phyloP scores from a whole-genome alignment of 768 basidiomycete species.

The Chalciporus piperatus region DNA sequence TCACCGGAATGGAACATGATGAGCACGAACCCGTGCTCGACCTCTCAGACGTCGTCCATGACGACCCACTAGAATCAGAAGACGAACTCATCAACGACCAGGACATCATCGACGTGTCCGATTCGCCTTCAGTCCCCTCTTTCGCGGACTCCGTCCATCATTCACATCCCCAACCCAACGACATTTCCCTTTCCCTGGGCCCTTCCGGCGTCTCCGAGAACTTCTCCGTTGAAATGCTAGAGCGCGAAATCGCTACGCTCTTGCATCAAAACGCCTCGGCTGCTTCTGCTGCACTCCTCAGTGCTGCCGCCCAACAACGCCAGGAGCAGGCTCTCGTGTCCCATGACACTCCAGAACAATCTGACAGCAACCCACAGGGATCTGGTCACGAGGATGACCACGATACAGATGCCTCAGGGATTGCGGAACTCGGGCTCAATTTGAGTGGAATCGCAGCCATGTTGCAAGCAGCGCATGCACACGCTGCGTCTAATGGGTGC shows the following conservation, averaged over 20 bases:
- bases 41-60: constrained; percentile 83
- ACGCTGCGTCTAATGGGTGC: constrained; percentile 48
- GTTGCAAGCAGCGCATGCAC: constrained; percentile 73
- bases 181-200: constrained; percentile 36
- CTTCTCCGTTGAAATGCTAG: constrained; percentile 70
- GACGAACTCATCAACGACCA: constrained; percentile 33
- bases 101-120: constrained; percentile 31
- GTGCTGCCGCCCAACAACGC: constrained; percentile 66
- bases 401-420: constrained; percentile 15
- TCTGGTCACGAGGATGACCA: constrained; percentile 9
- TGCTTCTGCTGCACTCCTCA: constrained; percentile 60
- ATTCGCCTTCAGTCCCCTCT: constrained; percentile 31
- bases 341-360: constrained; percentile 32
- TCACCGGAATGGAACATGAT: constrained; percentile 45
- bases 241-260: constrained; percentile 72
- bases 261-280: constrained; percentile 74
- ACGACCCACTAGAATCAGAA: constrained; percentile 67
- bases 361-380: constrained; percentile 17
- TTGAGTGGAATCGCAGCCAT: constrained; percentile 73
- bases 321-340: constrained; percentile 44
- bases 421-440: constrained; percentile 49
- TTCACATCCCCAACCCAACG: constrained; percentile 20
- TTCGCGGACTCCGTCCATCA: constrained; percentile 17
- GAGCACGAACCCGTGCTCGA: constrained; percentile 62
- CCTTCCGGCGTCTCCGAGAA: constrained; percentile 42